Evolutionary conservation across 164 flowering plant genomes (phyloP).

Genomic region (Saururus chinensis): DNA sequence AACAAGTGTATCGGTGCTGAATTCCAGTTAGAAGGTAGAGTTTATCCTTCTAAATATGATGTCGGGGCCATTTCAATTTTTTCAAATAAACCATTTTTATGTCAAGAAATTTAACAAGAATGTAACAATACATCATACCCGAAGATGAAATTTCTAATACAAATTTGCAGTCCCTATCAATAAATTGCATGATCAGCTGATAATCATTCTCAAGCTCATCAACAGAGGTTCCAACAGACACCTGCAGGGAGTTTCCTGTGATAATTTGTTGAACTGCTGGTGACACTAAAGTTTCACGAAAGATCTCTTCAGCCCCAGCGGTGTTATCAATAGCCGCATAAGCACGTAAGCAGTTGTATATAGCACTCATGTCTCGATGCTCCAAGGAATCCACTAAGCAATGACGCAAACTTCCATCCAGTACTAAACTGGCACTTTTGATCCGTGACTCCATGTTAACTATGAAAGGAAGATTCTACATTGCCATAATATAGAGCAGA

Average conservation of each 20-base stretch:
- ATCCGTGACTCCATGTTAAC: conserved; percentile 93
- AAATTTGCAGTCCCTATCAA: conserved; percentile 71
- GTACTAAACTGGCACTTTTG: conserved; percentile 59
- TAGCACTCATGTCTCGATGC: conserved; percentile 69
- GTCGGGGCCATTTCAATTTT: too few relatives aligned
- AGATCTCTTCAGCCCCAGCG: conserved; percentile 74
- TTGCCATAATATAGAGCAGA: conserved; percentile 44
- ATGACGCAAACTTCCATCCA: conserved; percentile 88
- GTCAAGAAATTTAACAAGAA: neutral
- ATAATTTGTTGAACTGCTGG: conserved; percentile 56
- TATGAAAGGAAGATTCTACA: conserved; percentile 96
- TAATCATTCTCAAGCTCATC: conserved; percentile 82
- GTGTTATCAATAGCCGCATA: conserved; percentile 98
- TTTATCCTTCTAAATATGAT: neutral
- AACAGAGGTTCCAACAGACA: conserved; percentile 32
- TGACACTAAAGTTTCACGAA: conserved; percentile 65
- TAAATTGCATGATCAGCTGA: conserved; percentile 44
- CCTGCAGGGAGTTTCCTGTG: conserved; percentile 36
- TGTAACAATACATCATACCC: conserved; percentile 26
- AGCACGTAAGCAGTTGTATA: conserved; percentile 94
- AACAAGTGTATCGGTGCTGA: too few relatives aligned
- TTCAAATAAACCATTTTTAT: too few relatives aligned
- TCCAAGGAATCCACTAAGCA: conserved; percentile 87
- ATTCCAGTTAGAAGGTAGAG: too few relatives aligned
- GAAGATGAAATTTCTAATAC: conserved; percentile 69